Base-by-base conservation (phyloP, 1,284 basidiomycete species). In the Pterula multifida region DNA sequence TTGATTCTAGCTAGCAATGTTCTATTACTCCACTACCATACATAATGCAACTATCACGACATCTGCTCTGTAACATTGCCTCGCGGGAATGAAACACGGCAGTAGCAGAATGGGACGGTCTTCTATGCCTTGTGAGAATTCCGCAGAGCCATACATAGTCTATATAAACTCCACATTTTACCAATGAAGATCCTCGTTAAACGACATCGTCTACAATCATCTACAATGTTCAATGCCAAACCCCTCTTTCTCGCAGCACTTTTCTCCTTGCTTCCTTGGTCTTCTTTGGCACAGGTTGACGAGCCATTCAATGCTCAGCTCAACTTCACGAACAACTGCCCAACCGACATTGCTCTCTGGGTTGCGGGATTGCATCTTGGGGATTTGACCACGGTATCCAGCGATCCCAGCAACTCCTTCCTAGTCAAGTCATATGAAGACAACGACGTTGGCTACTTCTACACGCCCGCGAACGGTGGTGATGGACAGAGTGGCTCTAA, bases 301-400 rank as follows among this genome's bases (percentile, higher is more conserved):
- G 28, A 15, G 15, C 6, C 6, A 6, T 42, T 42, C 39, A 32
- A 32, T 6, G 28, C 28, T 15, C 28, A 32, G 28, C 39, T 42
- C 9, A 42, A 42, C 39, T 6, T 42, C 39, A 42, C 39, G 9
- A 42, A 42, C 39, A 42, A 42, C 39, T 42, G 39, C 39, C 39
- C 39, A 4, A 42, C 19, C 39, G 21, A 4, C 39, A 22, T 42
- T 17, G 9, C 39, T 22, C 4, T 42, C n/a, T 42, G 21, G n/a
- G 9, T 22, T 19, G 39, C 39, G 17, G 39, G 39, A 6, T 9
- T 11, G 39, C 39, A 4, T 4, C 13, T 17, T 9, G 21, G 4
- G n/a, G 19, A 9, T 17, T 17, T 42, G 9, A 42, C 39, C 17
- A 42, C 39, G 9, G 17, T 9, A 9, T 9, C 9, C 21, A 17